Conservation (phyloP, 495 filamentous ascomycete genomes). For the Talaromyces adpressus region DNA sequence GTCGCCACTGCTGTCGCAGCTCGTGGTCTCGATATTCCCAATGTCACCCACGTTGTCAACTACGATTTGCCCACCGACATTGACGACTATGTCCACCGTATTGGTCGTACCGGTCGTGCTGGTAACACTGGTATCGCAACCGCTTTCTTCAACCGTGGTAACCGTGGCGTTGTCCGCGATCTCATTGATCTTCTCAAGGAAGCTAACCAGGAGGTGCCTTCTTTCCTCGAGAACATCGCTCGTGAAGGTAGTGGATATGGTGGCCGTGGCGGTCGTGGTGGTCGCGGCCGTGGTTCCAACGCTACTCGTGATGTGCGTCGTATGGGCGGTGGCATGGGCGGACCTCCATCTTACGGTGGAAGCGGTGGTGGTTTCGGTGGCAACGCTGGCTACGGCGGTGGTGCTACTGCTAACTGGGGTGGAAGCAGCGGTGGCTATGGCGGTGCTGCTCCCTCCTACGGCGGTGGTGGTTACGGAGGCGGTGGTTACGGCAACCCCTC, state of each 20-base stretch:
- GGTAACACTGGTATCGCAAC: constrained; percentile 98
- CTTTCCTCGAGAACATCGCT: constrained; percentile 92
- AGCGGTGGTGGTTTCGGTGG: constrained; percentile 45
- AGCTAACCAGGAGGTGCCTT: constrained; percentile 91
- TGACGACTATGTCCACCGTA: constrained; percentile 98
- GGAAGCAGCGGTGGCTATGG: constrained; percentile 26
- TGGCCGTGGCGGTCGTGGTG: constrained; percentile 62
- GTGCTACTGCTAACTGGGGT: constrained; percentile 21
- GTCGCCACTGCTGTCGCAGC: constrained; percentile 97
- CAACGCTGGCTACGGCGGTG: constrained; percentile 19
- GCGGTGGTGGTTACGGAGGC: constrained; percentile 48
- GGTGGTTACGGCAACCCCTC: constrained; percentile 79
- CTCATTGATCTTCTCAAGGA: constrained; percentile 95
- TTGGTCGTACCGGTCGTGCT: constrained; percentile 98
- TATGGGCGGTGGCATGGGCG: constrained; percentile 30
- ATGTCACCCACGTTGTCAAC: constrained; percentile 97
- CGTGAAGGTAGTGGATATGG: constrained; percentile 82
- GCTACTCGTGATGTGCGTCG: constrained; percentile 90
- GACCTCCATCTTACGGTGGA: constrained; percentile 37
- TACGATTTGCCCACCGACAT: constrained; percentile 98
- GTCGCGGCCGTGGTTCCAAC: constrained; percentile 56
- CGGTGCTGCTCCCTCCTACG: constrained; percentile 37
- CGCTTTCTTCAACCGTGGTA: constrained; percentile 99
- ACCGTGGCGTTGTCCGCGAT: constrained; percentile 93
- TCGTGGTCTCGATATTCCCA: constrained; percentile 93